These are phyloP conservation scores for Corrigiola litoralis DNA, from an alignment of 179 eudicot species.

Conservation along the genomic window DNA sequence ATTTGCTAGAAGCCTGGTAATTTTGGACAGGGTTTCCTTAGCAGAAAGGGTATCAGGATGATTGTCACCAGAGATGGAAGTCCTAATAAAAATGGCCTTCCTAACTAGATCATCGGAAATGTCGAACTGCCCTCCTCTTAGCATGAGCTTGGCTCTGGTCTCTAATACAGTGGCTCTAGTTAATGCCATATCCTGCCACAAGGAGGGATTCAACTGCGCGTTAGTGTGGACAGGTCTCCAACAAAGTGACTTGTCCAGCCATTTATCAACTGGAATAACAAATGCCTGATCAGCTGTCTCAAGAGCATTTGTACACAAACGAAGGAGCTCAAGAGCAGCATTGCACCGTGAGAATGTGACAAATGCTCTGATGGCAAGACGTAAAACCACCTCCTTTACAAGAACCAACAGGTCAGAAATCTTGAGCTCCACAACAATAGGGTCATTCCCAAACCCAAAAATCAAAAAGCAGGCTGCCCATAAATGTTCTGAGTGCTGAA, in stretches of 20 bases:
- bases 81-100: slow-evolving; percentile 80
- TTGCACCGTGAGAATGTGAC: slow-evolving; percentile 68
- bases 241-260: slow-evolving; percentile 77
- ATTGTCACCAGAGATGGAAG: slow-evolving; percentile 79
- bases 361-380: slow-evolving; percentile 71
- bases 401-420: slow-evolving; percentile 62
- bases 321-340: slow-evolving; percentile 82
- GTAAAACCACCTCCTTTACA: slow-evolving; percentile 68
- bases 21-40: slow-evolving; percentile 71
- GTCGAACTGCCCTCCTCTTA: slow-evolving; percentile 88
- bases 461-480: slow-evolving; percentile 93
- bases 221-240: slow-evolving; percentile 87
- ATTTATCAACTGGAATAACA: slow-evolving; percentile 78
- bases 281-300: slow-evolving; percentile 85
- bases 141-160: slow-evolving; percentile 86
- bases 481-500: slow-evolving; percentile 56
- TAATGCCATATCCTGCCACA: slow-evolving; percentile 89
- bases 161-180: slow-evolving; percentile 80
- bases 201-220: slow-evolving; percentile 74
- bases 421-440: slow-evolving; percentile 67
- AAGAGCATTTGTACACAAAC: slow-evolving; percentile 76
- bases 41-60: slow-evolving; percentile 84
- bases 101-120: slow-evolving; percentile 81
- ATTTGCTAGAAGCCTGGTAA: slow-evolving; percentile 78
- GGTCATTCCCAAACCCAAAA: slow-evolving; percentile 79